These are phyloP conservation scores for Pythium myriotylum DNA, from an alignment of 352 stramenopile genomes.

Conservation along the genomic window DNA sequence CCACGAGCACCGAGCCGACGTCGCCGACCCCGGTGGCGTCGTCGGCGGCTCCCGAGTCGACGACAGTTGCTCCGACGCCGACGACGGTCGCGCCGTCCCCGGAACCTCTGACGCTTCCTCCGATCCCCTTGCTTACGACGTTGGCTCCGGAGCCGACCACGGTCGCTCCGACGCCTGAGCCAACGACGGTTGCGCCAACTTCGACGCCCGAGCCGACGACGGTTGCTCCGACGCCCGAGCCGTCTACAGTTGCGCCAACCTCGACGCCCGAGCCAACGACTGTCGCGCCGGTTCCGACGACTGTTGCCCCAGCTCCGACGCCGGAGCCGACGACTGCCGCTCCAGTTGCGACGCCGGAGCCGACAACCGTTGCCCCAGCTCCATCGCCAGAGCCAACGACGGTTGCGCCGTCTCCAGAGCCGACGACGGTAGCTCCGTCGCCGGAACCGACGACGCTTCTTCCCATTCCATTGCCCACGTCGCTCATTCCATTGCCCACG, in stretches of 20 bases:
- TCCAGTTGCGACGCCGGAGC: no score
- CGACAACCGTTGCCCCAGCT: slow-evolving; percentile 3
- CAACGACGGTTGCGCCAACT: neutral
- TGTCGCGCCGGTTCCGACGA: neutral
- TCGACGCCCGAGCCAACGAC: neutral
- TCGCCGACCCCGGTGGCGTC: neutral
- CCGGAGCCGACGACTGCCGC: neutral
- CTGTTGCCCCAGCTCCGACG: neutral
- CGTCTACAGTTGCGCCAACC: neutral
- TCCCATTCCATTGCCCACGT: neutral
- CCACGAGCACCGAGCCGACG: neutral
- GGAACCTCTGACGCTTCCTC: neutral
- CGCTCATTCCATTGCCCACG: neutral
- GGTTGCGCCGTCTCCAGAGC: neutral
- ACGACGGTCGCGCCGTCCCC: neutral
- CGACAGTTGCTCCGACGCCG: neutral
- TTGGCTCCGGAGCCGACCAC: neutral
- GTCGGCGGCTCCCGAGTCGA: neutral
- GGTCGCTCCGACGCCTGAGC: neutral
- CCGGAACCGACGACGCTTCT: neutral
- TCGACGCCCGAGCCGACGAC: neutral
- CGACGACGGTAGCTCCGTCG: slow-evolving; percentile 3
- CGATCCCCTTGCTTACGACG: neutral
- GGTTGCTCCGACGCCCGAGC: neutral
- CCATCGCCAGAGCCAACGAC: slow-evolving; percentile 1